Percentiles rank a stretch among this genome's conserved stretches.
Conservation (phyloP, 1,284 basidiomycete genomes). For the Pseudomicrostroma phylloplanum region DNA sequence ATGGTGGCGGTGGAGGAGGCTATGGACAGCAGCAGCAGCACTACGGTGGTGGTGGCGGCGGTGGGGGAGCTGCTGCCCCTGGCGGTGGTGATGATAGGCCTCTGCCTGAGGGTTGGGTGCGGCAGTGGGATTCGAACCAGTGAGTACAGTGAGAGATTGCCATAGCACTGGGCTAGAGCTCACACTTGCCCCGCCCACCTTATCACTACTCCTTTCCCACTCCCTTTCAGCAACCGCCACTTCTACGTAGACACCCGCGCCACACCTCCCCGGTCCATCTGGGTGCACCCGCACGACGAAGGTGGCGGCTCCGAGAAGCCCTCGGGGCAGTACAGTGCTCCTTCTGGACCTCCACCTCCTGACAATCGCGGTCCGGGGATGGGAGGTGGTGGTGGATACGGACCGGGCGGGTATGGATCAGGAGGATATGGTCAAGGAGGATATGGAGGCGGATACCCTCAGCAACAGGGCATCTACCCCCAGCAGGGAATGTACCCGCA, state of each 20-base stretch:
- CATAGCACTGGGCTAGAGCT: too few relatives aligned
- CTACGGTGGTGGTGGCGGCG: not conserved
- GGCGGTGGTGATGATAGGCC: slow-evolving; percentile 15
- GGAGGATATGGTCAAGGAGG: slow-evolving; percentile 4
- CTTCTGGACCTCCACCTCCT: slow-evolving; percentile 2
- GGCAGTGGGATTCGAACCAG: slow-evolving; percentile 34
- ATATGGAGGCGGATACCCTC: slow-evolving; percentile 1
- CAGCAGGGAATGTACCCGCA: slow-evolving; percentile 4
- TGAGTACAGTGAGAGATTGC: not conserved
- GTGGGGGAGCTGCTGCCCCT: not conserved
- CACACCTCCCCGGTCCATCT: slow-evolving; percentile 47
- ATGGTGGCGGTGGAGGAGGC: not conserved
- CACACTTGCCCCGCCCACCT: too few relatives aligned
- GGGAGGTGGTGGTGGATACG: not conserved
- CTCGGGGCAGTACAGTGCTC: not conserved
- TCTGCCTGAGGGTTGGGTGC: slow-evolving; percentile 39
- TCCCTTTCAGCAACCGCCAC: slow-evolving; percentile 20
- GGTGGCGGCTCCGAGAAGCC: slow-evolving; percentile 3
- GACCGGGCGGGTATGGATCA: not conserved
- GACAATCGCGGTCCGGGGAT: not conserved
- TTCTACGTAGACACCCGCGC: slow-evolving; percentile 47
- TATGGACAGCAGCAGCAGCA: slow-evolving; percentile 2
- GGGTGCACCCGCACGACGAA: slow-evolving; percentile 47
- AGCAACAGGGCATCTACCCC: slow-evolving; percentile 4
- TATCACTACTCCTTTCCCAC: not conserved